These are phyloP conservation scores for Kwoniella sp. DNA, from an alignment of 768 basidiomycete genomes.

Conservation along the genomic window DNA sequence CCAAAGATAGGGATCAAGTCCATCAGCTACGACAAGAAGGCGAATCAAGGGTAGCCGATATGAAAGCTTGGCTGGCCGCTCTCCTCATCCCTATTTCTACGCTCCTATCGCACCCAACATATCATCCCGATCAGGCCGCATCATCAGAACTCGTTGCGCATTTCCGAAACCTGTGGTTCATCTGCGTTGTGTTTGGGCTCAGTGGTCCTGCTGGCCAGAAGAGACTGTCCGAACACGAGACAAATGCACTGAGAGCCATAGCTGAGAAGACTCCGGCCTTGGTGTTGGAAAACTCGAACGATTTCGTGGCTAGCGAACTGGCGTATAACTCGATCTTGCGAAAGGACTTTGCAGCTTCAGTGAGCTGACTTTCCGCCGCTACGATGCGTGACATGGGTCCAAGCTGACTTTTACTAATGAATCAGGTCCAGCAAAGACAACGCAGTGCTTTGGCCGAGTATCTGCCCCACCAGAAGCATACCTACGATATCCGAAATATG, in stretches of 20 bases:
- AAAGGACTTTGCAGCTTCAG: slow-evolving; percentile 64
- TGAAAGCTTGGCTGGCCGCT: slow-evolving; percentile 83
- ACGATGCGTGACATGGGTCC: background rate
- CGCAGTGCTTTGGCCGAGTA: slow-evolving; percentile 67
- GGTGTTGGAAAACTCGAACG: slow-evolving; percentile 77
- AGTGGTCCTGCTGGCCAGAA: slow-evolving; percentile 61
- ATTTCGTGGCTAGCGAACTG: slow-evolving; percentile 80
- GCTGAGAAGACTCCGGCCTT: slow-evolving; percentile 83
- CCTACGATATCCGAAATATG: slow-evolving; percentile 71
- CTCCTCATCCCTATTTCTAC: slow-evolving; percentile 89
- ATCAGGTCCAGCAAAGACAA: slow-evolving; percentile 72
- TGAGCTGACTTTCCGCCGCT: slow-evolving; percentile 29
- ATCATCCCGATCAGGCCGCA: slow-evolving; percentile 64
- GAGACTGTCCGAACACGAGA: slow-evolving; percentile 68
- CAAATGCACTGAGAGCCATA: slow-evolving; percentile 74
- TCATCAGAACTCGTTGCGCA: slow-evolving; percentile 68
- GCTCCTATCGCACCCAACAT: slow-evolving; percentile 71
- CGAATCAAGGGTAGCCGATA: slow-evolving; percentile 53
- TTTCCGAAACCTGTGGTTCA: slow-evolving; percentile 93
- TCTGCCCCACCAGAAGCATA: slow-evolving; percentile 63
- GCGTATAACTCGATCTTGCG: slow-evolving; percentile 91
- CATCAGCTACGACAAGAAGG: slow-evolving; percentile 27
- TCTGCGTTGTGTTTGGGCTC: slow-evolving; percentile 84
- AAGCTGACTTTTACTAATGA: background rate
- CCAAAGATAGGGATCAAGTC: slow-evolving; percentile 61